Evolutionary conservation across 306 rosid species (phyloP).

Genomic region (Clitoria ternatea): DNA sequence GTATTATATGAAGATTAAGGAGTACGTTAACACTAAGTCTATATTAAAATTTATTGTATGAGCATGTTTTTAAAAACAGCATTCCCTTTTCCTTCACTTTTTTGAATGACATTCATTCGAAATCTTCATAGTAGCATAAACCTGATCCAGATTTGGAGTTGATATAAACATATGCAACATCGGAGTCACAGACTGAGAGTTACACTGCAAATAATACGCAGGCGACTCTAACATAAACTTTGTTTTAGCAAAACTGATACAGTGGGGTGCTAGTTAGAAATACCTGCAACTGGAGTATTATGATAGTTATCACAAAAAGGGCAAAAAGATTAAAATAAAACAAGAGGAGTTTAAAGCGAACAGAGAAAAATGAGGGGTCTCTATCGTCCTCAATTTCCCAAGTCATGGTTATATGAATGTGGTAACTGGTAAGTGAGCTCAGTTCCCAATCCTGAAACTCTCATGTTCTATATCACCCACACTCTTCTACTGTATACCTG

Average conservation of each 20-base stretch:
- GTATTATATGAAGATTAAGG: too few species aligned
- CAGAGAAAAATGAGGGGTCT: slow-evolving; percentile 19
- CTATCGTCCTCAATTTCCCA: slow-evolving; percentile 45
- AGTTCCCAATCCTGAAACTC: slow-evolving; percentile 41
- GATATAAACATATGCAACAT: neutral
- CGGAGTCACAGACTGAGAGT: neutral
- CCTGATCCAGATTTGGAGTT: slow-evolving; percentile 8
- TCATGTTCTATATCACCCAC: slow-evolving; percentile 49
- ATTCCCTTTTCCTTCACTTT: slow-evolving; percentile 1
- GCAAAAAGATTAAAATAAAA: neutral
- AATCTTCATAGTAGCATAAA: slow-evolving; percentile 29
- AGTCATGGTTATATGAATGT: slow-evolving; percentile 34
- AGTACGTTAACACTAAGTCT: too few species aligned
- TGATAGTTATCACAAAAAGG: slow-evolving; percentile 9
- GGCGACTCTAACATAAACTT: slow-evolving; percentile 3
- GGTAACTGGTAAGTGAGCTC: slow-evolving; percentile 27
- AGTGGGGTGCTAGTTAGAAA: neutral
- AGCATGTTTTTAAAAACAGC: too few species aligned
- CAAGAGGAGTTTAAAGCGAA: neutral
- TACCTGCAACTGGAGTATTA: slow-evolving; percentile 4
- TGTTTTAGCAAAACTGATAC: neutral
- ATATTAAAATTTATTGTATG: too few species aligned
- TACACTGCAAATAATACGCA: neutral
- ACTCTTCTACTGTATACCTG: slow-evolving; percentile 29
- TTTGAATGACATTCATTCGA: slow-evolving; percentile 44